Base-by-base conservation (phyloP, 345 rosid genomes). In the Garcia nutans region DNA sequence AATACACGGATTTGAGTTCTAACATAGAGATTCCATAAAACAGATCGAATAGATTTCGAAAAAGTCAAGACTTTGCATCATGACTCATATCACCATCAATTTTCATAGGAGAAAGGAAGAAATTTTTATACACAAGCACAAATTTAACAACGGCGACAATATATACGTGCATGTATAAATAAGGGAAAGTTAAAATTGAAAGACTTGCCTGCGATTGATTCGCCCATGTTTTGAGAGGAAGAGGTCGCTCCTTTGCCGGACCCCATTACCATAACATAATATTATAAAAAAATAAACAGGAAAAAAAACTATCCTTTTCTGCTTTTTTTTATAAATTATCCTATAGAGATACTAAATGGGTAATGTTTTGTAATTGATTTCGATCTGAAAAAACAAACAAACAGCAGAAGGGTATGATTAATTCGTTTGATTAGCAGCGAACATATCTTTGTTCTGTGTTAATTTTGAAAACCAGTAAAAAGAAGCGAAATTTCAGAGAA, bases 181-280 rank as follows among this genome's bases (percentile, higher is more conserved):
- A 56, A 26, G 7, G 10, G 60, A 31, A 22, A 23, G 15, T 47
- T 26, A 22, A 33, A 33, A 54, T 23, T 33, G 22, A 74, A 8
- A 61, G 28, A 52, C 73, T 72, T 72, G 41, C 83, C 79, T 66
- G 77, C 17, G 17, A 76, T 59, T 16, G 70, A 76, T 20, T 44
- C 19, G 37, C 59, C 76, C 72, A 47, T 42, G 42, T 54, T 72
- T 60, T 57, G 59, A 42, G 76, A 72, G 26, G 83, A 80, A 26
- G 79, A 76, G 49, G 71, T 68, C n/a, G 77, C 73, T 57, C 59
- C 70, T 64, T 71, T 71, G 61, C 69, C 74, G 12, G 79, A 65
- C 64, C 83, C 83, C 83, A 76, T 66, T 58, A 55, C 57, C 75
- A 72, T 22, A 23, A 60, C 74, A 71, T 61, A 28, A 69, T 55